Evolutionary conservation across 495 filamentous ascomycete species (phyloP).

Genomic region (Physcia stellaris): DNA sequence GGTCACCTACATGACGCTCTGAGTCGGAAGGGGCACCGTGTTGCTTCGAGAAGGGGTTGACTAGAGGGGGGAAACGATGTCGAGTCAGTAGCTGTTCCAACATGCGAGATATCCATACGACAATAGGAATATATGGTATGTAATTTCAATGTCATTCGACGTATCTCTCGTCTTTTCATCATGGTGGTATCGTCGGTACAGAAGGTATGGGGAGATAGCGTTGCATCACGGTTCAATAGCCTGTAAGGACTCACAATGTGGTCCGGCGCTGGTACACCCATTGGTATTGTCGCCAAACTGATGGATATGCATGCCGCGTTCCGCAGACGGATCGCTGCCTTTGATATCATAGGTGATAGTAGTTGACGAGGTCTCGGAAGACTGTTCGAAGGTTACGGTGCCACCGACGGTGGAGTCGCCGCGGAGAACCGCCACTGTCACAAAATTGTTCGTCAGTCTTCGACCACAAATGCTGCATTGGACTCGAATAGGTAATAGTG

Average conservation of each 20-base stretch:
- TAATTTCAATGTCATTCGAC: slow-evolving; percentile 38
- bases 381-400: slow-evolving; percentile 90
- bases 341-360: slow-evolving; percentile 85
- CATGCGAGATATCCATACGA: too few relatives aligned
- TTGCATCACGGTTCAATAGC: too few relatives aligned
- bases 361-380: slow-evolving; percentile 62
- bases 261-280: slow-evolving; percentile 93
- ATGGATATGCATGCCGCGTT: slow-evolving; percentile 96
- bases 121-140: too few relatives aligned
- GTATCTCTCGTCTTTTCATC: slow-evolving; percentile 63
- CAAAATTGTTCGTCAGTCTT: too few relatives aligned
- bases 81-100: too few relatives aligned
- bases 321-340: slow-evolving; percentile 84
- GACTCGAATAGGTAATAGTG: too few relatives aligned
- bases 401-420: slow-evolving; percentile 90
- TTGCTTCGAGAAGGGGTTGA: slow-evolving; percentile 86
- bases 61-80: slow-evolving; percentile 33
- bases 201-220: too few relatives aligned
- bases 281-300: slow-evolving; percentile 99
- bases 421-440: slow-evolving; percentile 80
- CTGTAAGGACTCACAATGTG: slow-evolving; percentile 76
- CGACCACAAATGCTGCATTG: too few relatives aligned
- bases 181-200: too few relatives aligned
- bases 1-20: slow-evolving; percentile 86
- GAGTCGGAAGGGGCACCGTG: slow-evolving; percentile 78